Conservation (phyloP, 257 asterid species). For the Solanum peruvianum region DNA sequence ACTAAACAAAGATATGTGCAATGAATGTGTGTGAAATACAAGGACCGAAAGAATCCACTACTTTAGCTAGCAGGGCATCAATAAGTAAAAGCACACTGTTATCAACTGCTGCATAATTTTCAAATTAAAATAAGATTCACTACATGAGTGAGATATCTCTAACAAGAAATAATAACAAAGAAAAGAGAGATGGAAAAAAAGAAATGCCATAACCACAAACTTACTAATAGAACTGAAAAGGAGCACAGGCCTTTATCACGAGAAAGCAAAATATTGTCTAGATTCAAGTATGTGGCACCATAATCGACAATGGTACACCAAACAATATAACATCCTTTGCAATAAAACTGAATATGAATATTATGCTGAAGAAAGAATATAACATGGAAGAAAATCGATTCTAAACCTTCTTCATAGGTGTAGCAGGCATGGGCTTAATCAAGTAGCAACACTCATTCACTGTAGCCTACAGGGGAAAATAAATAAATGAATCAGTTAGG, state of each 20-base stretch:
- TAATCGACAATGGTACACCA: not conserved
- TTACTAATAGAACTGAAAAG: not conserved
- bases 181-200: not conserved
- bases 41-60: not conserved
- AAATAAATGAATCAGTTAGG: conserved; percentile 3
- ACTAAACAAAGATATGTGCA: not conserved
- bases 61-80: not conserved
- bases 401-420: conserved; percentile 53
- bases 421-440: conserved; percentile 47
- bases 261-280: not conserved
- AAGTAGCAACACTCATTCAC: conserved; percentile 4
- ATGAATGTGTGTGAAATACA: not conserved
- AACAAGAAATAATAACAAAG: not conserved
- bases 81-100: not conserved
- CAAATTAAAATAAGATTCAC: not conserved
- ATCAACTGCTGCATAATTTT: not conserved
- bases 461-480: conserved; percentile 9
- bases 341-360: not conserved
- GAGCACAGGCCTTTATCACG: not conserved
- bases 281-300: not conserved
- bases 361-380: not conserved
- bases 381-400: not conserved
- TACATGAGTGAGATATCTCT: not conserved
- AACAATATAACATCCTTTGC: not conserved
- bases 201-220: not conserved